Percentiles rank a stretch among this genome's conserved stretches.
These are phyloP conservation scores for Cucumis cinereus DNA, from an alignment of 306 rosid genomes.

Conservation along the genomic window DNA sequence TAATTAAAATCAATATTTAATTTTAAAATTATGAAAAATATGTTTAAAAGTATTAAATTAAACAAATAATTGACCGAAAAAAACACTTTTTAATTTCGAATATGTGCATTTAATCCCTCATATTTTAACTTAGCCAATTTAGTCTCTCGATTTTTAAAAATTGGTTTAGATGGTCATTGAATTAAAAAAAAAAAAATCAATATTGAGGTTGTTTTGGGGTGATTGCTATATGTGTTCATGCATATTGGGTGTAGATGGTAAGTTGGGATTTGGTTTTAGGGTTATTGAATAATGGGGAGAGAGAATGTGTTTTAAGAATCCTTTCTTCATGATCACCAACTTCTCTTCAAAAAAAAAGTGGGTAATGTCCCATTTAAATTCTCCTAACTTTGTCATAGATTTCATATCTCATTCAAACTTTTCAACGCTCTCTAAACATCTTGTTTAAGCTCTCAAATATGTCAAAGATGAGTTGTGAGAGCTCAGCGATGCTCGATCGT, in stretches of 20 bases:
- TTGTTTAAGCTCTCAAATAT: slow-evolving; percentile 21
- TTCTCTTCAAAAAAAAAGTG: slow-evolving; percentile 32
- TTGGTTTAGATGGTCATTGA: too few relatives aligned
- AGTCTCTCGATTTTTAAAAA: too few relatives aligned
- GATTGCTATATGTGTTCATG: neutral
- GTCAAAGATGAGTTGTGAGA: slow-evolving; percentile 33
- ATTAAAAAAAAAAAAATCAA: neutral
- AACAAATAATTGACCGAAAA: too few relatives aligned
- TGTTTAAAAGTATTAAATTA: too few relatives aligned
- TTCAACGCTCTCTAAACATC: neutral
- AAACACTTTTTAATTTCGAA: too few relatives aligned
- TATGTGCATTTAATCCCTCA: too few relatives aligned
- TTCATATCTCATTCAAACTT: slow-evolving; percentile 18
- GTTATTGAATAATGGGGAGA: neutral
- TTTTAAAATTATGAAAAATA: too few relatives aligned
- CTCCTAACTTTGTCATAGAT: neutral
- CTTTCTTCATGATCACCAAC: slow-evolving; percentile 39
- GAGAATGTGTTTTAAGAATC: neutral
- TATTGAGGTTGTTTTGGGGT: neutral
- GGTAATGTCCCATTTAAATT: slow-evolving; percentile 27
- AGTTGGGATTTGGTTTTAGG: slow-evolving; percentile 1
- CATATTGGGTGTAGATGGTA: neutral
- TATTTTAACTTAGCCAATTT: too few relatives aligned
- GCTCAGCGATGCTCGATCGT: slow-evolving; percentile 4
- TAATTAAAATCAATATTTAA: too few relatives aligned